Conservation (phyloP, 768 basidiomycete species). For the Cystobasidiopsis lactophilus region DNA sequence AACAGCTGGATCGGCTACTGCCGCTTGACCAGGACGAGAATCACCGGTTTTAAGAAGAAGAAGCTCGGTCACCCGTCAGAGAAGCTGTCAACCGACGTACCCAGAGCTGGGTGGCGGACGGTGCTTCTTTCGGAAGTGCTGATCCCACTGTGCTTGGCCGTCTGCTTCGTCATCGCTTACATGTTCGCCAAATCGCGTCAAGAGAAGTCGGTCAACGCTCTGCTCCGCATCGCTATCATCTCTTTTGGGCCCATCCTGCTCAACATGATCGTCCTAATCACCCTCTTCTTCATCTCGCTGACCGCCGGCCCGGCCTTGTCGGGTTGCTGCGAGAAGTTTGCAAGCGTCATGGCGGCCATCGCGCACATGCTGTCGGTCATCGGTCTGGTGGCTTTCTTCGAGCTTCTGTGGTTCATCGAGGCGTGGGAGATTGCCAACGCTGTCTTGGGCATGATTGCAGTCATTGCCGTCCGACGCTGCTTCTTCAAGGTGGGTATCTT, state of each 20-base stretch:
- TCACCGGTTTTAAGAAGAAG: conserved; percentile 99
- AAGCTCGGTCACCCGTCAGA: conserved; percentile 88
- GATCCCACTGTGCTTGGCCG: conserved; percentile 24
- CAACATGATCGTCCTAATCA: conserved; percentile 69
- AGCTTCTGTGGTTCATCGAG: conserved; percentile 94
- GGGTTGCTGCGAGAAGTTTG: conserved; percentile 43
- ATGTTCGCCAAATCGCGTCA: conserved; percentile 33
- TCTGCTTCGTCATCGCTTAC: conserved; percentile 63
- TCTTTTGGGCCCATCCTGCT: conserved; percentile 85
- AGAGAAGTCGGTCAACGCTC: conserved; percentile 47
- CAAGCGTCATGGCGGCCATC: conserved; percentile 72
- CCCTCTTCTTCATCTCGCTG: conserved; percentile 72
- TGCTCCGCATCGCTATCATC: conserved; percentile 82
- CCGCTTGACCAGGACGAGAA: conserved; percentile 87
- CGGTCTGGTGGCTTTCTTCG: conserved; percentile 80
- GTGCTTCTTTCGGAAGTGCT: conserved; percentile 25
- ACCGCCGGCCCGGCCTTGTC: conserved; percentile 83
- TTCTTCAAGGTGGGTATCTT: conserved; percentile 90
- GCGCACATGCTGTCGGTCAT: conserved; percentile 62
- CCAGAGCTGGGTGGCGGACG: conserved; percentile 56
- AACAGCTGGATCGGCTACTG: conserved; percentile 99
- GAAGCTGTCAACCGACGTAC: conserved; percentile 84
- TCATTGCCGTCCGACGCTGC: conserved; percentile 75
- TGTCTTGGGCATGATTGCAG: conserved; percentile 74
- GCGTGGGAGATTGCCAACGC: conserved; percentile 78